Conservation (phyloP, 495 filamentous ascomycete genomes). For the Aspergillus homomorphus region DNA sequence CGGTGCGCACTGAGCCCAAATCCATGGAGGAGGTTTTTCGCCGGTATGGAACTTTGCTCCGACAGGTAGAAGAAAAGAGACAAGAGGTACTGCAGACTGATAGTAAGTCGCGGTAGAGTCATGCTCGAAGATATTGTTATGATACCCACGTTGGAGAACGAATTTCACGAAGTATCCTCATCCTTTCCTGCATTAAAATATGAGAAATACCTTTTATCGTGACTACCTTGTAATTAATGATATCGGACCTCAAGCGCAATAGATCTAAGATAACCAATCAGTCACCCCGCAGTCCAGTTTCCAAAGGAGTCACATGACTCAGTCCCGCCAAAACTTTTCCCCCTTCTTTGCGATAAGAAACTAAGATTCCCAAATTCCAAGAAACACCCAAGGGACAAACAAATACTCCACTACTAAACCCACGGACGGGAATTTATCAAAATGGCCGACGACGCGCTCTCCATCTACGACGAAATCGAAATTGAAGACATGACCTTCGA, state of each 20-base stretch:
- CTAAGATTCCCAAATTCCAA: slow-evolving; percentile 1
- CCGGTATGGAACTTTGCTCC: slow-evolving; percentile 54
- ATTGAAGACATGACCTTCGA: slow-evolving; percentile 99
- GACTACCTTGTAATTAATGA: neutral
- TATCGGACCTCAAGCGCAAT: neutral
- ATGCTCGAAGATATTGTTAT: slow-evolving; percentile 5
- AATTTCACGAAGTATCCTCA: too few relatives aligned
- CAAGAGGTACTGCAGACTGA: slow-evolving; percentile 55
- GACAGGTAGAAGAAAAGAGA: slow-evolving; percentile 52
- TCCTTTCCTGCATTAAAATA: too few relatives aligned
- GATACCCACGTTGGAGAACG: too few relatives aligned
- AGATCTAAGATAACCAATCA: slow-evolving; percentile 1
- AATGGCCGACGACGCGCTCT: slow-evolving; percentile 66
- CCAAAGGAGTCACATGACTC: slow-evolving; percentile 37
- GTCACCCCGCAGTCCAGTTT: slow-evolving; percentile 11
- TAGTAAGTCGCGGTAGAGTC: slow-evolving; percentile 16
- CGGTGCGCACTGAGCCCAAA: slow-evolving; percentile 33
- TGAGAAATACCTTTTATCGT: too few relatives aligned
- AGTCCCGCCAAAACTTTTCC: slow-evolving; percentile 30
- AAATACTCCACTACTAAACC: neutral
- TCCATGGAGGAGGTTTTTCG: slow-evolving; percentile 58
- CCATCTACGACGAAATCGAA: slow-evolving; percentile 97
- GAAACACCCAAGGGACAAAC: neutral
- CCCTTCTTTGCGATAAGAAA: slow-evolving; percentile 10
- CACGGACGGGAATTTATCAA: slow-evolving; percentile 15